phyloP scores from a whole-genome alignment of 805 yeast species.

The Kockiozyma suomiensis region DNA sequence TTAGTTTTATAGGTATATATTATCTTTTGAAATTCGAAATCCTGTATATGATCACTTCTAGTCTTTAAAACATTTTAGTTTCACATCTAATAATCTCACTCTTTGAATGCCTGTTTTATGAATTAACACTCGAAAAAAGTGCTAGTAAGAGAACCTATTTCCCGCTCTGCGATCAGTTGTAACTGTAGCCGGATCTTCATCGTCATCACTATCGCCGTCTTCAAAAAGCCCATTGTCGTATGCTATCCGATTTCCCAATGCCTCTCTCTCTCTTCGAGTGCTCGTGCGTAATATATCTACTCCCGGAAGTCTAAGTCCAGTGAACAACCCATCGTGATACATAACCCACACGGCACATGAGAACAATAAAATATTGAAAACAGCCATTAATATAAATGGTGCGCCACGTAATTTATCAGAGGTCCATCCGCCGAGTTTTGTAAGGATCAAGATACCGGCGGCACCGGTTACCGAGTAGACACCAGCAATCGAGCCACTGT shows the following conservation, averaged over 20 bases:
- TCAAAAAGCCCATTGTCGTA: constrained; percentile 11
- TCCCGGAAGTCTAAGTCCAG: constrained; percentile 9
- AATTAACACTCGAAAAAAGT: too few relatives aligned
- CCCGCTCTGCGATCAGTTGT: not conserved
- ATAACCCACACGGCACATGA: constrained; percentile 26
- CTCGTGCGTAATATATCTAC: constrained; percentile 15
- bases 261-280: constrained; percentile 10
- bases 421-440: constrained; percentile 62
- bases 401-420: constrained; percentile 55
- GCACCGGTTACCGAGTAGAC: constrained; percentile 71
- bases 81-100: too few relatives aligned
- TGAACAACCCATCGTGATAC: constrained; percentile 12
- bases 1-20: too few relatives aligned
- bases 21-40: too few relatives aligned
- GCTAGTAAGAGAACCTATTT: too few relatives aligned
- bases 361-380: constrained; percentile 43
- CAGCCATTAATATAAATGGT: constrained; percentile 59
- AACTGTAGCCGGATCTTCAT: constrained; percentile 7
- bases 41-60: too few relatives aligned
- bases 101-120: too few relatives aligned
- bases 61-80: too few relatives aligned
- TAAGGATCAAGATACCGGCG: constrained; percentile 61
- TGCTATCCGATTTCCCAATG: constrained; percentile 16
- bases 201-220: constrained; percentile 12
- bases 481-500: constrained; percentile 70